Conservation (phyloP, 208 protist genomes). For the Trypanosomatidae sp. region DNA sequence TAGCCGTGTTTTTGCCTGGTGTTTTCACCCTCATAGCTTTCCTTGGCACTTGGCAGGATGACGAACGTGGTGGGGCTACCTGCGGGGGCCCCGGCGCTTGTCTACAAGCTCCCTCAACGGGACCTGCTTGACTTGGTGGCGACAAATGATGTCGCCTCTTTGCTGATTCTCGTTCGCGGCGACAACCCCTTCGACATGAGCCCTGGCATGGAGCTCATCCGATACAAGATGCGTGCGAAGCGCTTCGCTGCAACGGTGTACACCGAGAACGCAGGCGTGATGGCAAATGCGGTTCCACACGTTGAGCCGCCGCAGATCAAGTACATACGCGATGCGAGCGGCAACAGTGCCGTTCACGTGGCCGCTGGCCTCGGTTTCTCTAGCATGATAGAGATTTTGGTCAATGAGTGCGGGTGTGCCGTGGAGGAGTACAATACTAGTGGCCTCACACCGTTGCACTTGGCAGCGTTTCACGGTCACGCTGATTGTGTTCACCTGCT, state of each 20-base stretch:
- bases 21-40: neutral
- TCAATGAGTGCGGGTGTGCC: constrained; percentile 37
- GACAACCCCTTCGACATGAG: constrained; percentile 68
- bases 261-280: constrained; percentile 38
- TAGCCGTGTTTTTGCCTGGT: neutral
- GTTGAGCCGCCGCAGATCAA: constrained; percentile 31
- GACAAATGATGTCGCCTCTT: constrained; percentile 40
- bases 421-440: constrained; percentile 37
- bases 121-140: constrained; percentile 52
- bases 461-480: constrained; percentile 42
- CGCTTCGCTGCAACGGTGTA: constrained; percentile 11
- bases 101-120: constrained; percentile 25
- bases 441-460: constrained; percentile 50
- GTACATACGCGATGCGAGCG: constrained; percentile 21
- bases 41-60: neutral
- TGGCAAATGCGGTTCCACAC: constrained; percentile 25
- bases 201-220: constrained; percentile 53
- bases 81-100: constrained; percentile 5
- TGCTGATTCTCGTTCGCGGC: constrained; percentile 46
- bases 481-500: constrained; percentile 36
- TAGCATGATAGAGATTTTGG: constrained; percentile 26
- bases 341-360: constrained; percentile 55
- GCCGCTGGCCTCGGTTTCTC: constrained; percentile 37
- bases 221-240: constrained; percentile 20
- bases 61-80: neutral